Evolutionary conservation across 352 stramenopile species (phyloP).

Genomic region (Phytophthora hybrid): DNA sequence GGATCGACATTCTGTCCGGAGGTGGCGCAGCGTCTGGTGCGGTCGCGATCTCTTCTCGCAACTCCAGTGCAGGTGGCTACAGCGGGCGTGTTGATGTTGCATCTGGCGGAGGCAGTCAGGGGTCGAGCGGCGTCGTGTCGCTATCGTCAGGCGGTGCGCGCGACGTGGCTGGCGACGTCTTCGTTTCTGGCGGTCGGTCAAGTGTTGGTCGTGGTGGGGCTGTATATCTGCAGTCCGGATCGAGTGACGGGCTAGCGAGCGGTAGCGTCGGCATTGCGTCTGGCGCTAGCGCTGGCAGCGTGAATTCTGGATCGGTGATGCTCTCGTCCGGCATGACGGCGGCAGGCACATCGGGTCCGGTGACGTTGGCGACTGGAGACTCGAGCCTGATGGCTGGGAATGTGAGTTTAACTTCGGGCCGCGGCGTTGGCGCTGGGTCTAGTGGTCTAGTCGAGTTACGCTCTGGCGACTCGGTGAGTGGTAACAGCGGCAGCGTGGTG

Average conservation of each 20-base stretch:
- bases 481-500: conserved; percentile 12
- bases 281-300: background rate
- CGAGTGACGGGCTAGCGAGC: conserved; percentile 15
- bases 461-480: conserved; percentile 10
- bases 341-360: background rate
- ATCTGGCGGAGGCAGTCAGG: conserved; percentile 24
- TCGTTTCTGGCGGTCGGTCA: conserved; percentile 21
- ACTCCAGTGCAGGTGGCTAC: conserved; percentile 11
- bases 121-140: conserved; percentile 24
- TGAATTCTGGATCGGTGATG: background rate
- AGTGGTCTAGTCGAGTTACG: conserved; percentile 15
- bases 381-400: conserved; percentile 3
- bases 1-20: conserved; percentile 9
- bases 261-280: conserved; percentile 15
- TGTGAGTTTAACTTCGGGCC: conserved; percentile 12
- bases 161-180: conserved; percentile 20
- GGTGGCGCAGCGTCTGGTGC: conserved; percentile 12
- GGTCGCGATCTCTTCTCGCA: conserved; percentile 14
- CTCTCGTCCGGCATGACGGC: background rate
- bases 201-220: conserved; percentile 10
- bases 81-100: conserved; percentile 19
- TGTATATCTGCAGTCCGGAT: conserved; percentile 22
- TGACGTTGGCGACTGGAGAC: conserved; percentile 15
- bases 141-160: conserved; percentile 23
- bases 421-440: conserved; percentile 2